A percentile compares a stretch with the other conserved stretches of the same genome.
phyloP scores from a whole-genome alignment of 2,329 filamentous ascomycete species.

The Exophiala sideris region DNA sequence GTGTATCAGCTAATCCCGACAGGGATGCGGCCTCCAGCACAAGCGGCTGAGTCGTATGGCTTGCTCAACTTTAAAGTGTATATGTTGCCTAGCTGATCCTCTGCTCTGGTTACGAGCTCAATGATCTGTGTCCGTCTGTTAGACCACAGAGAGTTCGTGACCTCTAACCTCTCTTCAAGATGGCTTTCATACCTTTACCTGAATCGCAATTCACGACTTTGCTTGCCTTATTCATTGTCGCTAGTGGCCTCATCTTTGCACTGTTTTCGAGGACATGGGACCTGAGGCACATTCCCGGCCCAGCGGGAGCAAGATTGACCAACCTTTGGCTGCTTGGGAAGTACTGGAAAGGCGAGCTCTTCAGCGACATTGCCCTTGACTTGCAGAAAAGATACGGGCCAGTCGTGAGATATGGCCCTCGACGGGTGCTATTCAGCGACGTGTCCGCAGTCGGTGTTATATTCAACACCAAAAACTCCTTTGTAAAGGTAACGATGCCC shows the following conservation, averaged over 20 bases:
- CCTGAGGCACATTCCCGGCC: constrained; percentile 54
- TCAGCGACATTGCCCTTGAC: constrained; percentile 4
- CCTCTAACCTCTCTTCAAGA: not conserved
- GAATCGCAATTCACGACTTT: not conserved
- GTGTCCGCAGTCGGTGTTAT: constrained; percentile 10
- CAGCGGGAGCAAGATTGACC: constrained; percentile 64
- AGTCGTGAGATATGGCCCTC: constrained; percentile 17
- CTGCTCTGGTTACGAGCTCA: too few species aligned
- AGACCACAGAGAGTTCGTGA: too few species aligned
- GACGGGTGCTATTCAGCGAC: constrained; percentile 17
- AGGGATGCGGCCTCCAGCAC: too few species aligned
- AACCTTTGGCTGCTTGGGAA: constrained; percentile 66
- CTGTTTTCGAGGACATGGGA: not conserved
- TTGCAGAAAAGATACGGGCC: constrained; percentile 18
- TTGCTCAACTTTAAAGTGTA: too few species aligned
- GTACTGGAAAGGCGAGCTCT: constrained; percentile 2
- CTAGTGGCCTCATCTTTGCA: not conserved
- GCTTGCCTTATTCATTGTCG: not conserved
- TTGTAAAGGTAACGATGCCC: constrained; percentile 9
- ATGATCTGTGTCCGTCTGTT: too few species aligned
- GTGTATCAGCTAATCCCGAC: too few species aligned
- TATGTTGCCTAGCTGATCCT: too few species aligned
- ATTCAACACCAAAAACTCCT: constrained; percentile 13
- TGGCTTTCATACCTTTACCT: not conserved
- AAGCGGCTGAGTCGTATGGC: too few species aligned